Evolutionary conservation across 1,139 yeast genomes (phyloP), one percentile per base, ranked within the genome.

Genomic region (Suhomyces terraborum): DNA sequence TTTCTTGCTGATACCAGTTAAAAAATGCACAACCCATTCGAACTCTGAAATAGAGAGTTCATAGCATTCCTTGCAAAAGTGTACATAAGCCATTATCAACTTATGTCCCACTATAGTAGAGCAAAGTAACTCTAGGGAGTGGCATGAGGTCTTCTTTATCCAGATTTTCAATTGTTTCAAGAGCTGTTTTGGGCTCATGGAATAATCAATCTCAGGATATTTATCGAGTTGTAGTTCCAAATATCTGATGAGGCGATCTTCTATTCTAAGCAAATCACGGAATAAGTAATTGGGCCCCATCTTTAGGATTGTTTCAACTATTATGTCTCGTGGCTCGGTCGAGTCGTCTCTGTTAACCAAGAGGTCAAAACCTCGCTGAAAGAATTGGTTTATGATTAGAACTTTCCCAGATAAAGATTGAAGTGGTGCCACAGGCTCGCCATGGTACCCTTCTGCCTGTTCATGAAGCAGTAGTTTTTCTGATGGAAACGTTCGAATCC

Each of bases 271-370:
- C 0, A 61, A 20, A 3, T 48, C 48, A 5, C 48, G 42, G 38
- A 51, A 65, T 4, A 59, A 41, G 35, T 58, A 55, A 5, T 48
- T 36, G 1, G 69, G 69, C 0, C 56, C 55, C 38, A 59, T 49
- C 6, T 38, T 29, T 25, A 46, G 41, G 13, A 61, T 48, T 1
- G 60, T 53, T 13, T 49, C 37, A 23, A 54, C 49, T 3, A 62
- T 19, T 2, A 21, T 17, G 4, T 28, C 28, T 12, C 47, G 18
- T 3, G 21, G 7, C 3, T 32, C 22, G 4, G 8, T 7, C 4
- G 20, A 3, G 14, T 19, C 8, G 12, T 6, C 9, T 4, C 10
- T 10, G 7, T 24, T n/a, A 9, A 13, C 19, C 16, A 36, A 14
- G 6, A 8, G 6, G 4, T 32, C 24, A 4, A 32, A 8, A 2